Base-by-base conservation (phyloP, 1,139 yeast species). In the Kazachstania sp. region DNA sequence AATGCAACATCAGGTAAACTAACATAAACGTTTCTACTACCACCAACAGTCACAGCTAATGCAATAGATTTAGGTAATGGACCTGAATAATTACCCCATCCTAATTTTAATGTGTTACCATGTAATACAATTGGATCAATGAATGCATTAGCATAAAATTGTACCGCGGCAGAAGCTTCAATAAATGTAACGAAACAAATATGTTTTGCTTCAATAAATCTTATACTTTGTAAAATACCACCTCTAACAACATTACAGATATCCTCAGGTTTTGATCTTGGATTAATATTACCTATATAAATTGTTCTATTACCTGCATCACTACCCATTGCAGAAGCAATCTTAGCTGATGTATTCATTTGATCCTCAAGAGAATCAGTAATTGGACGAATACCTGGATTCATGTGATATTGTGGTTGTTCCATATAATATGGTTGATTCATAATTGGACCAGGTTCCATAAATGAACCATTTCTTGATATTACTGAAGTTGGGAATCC, bases 21-120 rank as follows among this genome's bases (percentile, higher is more conserved):
- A 54, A 85, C 78, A 64, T 85, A 85, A 50, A 85, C 83, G 61
- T 85, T 85, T 70, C 95, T 77, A 49, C 85, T 79, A 3, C 92
- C 94, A 41, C 95, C 95, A 61, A 81, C 78, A 3, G 87, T 82
- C 15, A 84, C 92, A 1, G 92, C 92, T 54, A 85, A 71, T 29
- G 86, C 77, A 50, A 85, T 75, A 8, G 86, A 81, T 58, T 81
- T 83, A 13, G 87, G 82, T 54, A 85, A 69, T 0, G 86, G 81
- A 4, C 94, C 94, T 3, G 86, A 77, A 61, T 83, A 88, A 59
- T 82, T 81, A 46, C 94, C 95, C 95, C 95, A 85, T 7, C 94
- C 94, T 53, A 84, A 82, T 65, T 81, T 83, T 51, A 83, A 74
- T 62, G 84, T 77, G 58, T 86, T 72, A 56, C 83, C 83, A 61